Percentiles rank a stretch among this genome's conserved stretches.
These are phyloP conservation scores for Verticillium klebahnii DNA, from an alignment of 2,329 filamentous ascomycete species.

Conservation along the genomic window DNA sequence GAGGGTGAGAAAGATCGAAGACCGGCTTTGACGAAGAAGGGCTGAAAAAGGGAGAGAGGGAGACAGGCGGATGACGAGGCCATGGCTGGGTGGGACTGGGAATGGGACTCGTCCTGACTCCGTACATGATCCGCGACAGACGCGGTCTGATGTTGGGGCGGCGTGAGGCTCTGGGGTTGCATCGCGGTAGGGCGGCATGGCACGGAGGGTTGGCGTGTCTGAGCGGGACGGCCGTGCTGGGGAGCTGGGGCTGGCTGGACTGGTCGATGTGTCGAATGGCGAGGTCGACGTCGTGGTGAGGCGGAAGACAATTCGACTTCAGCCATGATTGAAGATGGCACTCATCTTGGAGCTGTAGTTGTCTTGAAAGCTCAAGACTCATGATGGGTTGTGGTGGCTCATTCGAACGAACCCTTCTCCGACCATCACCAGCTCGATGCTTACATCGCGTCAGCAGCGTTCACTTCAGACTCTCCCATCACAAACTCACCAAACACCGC, in stretches of 20 bases:
- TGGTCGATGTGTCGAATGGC: background rate
- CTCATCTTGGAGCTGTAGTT: background rate
- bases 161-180: background rate
- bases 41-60: constrained; percentile 1
- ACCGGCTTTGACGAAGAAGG: background rate
- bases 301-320: no score
- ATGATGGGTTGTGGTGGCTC: background rate
- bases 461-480: background rate
- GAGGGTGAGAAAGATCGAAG: constrained; percentile 4
- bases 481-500: background rate
- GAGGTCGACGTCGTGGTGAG: background rate
- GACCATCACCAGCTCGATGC: background rate
- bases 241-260: background rate
- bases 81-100: background rate
- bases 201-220: background rate
- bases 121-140: constrained; percentile 1
- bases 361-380: background rate
- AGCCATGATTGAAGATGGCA: background rate
- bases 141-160: background rate
- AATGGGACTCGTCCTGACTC: background rate
- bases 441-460: background rate
- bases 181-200: background rate
- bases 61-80: background rate
- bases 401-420: background rate
- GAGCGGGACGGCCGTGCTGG: background rate